Percentiles rank a stretch among this genome's conserved stretches.
phyloP scores from a whole-genome alignment of 163 green algal genomes.

The Chlamydomonas reinhardtii region DNA sequence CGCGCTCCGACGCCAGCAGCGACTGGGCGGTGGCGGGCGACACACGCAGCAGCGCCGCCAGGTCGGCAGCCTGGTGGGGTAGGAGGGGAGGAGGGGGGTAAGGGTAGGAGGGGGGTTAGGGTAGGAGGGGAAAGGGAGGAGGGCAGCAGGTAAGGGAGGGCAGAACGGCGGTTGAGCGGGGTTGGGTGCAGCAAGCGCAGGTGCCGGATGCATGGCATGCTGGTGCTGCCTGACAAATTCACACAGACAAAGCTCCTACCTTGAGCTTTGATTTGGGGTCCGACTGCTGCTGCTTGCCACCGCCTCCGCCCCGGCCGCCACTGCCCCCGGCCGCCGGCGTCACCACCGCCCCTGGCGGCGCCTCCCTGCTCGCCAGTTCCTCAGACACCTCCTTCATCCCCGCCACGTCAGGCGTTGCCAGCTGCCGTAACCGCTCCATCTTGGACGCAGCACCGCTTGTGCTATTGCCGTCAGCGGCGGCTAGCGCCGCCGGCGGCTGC shows the following conservation, averaged over 20 bases:
- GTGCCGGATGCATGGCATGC: too few relatives aligned
- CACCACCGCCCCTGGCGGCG: neutral
- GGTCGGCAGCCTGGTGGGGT: slow-evolving; percentile 6
- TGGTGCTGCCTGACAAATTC: neutral
- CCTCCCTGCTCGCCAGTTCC: slow-evolving; percentile 5
- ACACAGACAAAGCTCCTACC: neutral
- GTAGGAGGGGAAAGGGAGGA: neutral
- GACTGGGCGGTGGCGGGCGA: neutral
- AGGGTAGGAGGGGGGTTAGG: neutral
- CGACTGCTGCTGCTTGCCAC: neutral
- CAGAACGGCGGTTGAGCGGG: neutral
- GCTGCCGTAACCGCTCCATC: slow-evolving; percentile 8
- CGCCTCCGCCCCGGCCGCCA: too few relatives aligned
- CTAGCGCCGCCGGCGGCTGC: neutral
- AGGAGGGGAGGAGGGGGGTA: neutral
- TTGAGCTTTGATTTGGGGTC: slow-evolving; percentile 9
- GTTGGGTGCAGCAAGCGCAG: neutral
- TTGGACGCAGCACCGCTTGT: neutral
- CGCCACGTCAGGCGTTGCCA: slow-evolving; percentile 11
- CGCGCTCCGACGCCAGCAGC: neutral
- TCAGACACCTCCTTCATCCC: slow-evolving; percentile 41
- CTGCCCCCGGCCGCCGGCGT: neutral
- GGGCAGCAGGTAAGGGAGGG: neutral
- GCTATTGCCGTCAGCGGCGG: neutral
- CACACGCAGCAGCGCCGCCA: slow-evolving; percentile 5